Percentiles rank a stretch among this genome's conserved stretches.
These are phyloP conservation scores for Boletus reticulatus DNA, from an alignment of 768 basidiomycete genomes.

Conservation along the genomic window DNA sequence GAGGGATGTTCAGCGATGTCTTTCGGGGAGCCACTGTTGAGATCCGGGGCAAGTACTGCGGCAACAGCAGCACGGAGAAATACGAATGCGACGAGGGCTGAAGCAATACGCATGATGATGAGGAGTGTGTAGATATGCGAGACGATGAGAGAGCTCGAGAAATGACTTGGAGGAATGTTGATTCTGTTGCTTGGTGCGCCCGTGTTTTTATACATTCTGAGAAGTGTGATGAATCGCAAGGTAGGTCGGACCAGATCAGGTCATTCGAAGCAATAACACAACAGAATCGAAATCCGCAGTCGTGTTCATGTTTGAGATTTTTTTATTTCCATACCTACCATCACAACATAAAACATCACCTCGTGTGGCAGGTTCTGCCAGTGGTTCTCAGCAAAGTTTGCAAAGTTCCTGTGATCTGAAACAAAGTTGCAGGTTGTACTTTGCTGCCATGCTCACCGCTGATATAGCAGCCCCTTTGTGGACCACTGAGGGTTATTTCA, in stretches of 20 bases:
- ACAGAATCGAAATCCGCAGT: conserved; percentile 8
- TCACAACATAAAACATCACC: not conserved
- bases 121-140: too few relatives aligned
- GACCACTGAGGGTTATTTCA: too few relatives aligned
- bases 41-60: not conserved
- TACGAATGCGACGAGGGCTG: not conserved
- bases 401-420: too few relatives aligned
- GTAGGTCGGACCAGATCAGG: not conserved
- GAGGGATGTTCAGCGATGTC: not conserved
- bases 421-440: not conserved
- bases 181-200: too few relatives aligned
- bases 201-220: conserved; percentile 7
- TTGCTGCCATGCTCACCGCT: not conserved
- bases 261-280: not conserved
- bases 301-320: not conserved
- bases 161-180: too few relatives aligned
- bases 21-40: not conserved
- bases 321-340: not conserved
- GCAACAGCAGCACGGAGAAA: conserved; percentile 6
- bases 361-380: not conserved
- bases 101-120: conserved; percentile 10
- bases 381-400: not conserved
- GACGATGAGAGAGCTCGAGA: not conserved
- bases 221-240: not conserved
- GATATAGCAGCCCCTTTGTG: too few relatives aligned